Evolutionary conservation across 2,329 filamentous ascomycete species (phyloP).

Genomic region (Pleurostoma richardsiae): DNA sequence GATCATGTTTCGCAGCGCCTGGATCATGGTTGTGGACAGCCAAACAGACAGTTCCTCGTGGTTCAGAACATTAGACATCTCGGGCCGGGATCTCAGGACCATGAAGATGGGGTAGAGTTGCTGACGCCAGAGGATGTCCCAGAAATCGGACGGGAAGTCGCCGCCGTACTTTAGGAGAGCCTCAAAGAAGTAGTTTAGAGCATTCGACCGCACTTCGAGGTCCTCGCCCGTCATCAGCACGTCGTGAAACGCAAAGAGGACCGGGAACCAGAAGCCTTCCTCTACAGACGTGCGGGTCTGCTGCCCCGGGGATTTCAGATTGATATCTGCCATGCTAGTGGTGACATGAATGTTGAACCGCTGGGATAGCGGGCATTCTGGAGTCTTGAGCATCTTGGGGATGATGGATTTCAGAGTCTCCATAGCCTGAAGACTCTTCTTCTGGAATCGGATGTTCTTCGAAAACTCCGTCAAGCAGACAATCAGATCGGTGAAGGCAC

Average conservation of each 20-base stretch:
- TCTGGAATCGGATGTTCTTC: slow-evolving; percentile 97
- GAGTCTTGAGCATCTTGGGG: slow-evolving; percentile 89
- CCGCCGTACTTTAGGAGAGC: slow-evolving; percentile 85
- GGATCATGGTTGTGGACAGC: slow-evolving; percentile 99
- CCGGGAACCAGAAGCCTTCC: slow-evolving; percentile 97
- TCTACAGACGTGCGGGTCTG: slow-evolving; percentile 82
- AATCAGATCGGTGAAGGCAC: slow-evolving; percentile 92
- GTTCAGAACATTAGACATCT: slow-evolving; percentile 92
- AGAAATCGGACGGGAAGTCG: slow-evolving; percentile 89
- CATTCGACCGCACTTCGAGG: slow-evolving; percentile 85
- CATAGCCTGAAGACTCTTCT: slow-evolving; percentile 94
- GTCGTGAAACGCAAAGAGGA: slow-evolving; percentile 97
- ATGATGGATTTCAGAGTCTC: slow-evolving; percentile 92
- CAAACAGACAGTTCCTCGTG: slow-evolving; percentile 97
- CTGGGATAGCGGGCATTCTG: slow-evolving; percentile 85
- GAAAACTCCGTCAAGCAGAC: slow-evolving; percentile 97
- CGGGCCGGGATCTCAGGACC: slow-evolving; percentile 90
- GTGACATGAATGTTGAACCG: slow-evolving; percentile 34
- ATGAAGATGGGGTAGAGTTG: slow-evolving; percentile 98
- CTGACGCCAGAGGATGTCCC: slow-evolving; percentile 97
- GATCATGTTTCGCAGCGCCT: slow-evolving; percentile 97
- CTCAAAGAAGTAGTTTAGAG: slow-evolving; percentile 95
- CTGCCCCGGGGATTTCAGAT: slow-evolving; percentile 41
- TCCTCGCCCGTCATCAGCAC: slow-evolving; percentile 99
- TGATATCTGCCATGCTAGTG: slow-evolving; percentile 35